Percentiles rank a stretch among this genome's conserved stretches.
phyloP scores from a whole-genome alignment of 345 rosid species.

The Ailanthus altissimus region DNA sequence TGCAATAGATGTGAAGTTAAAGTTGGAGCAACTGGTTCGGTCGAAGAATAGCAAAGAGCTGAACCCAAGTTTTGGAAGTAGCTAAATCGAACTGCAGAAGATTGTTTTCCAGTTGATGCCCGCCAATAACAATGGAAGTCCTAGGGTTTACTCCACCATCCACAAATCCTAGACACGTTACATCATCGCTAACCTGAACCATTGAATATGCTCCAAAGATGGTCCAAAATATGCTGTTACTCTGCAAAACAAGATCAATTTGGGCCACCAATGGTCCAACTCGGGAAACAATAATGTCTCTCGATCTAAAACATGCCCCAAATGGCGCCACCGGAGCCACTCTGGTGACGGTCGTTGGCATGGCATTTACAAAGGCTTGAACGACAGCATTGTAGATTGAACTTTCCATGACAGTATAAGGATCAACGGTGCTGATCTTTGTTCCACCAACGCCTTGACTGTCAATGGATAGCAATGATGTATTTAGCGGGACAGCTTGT shows the following conservation, averaged over 20 bases:
- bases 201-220: conserved; percentile 19
- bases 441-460: conserved; percentile 35
- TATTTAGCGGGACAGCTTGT: conserved; percentile 22
- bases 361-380: conserved; percentile 16
- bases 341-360: neutral
- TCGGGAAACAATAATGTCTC: neutral
- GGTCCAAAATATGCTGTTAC: conserved; percentile 5
- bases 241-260: conserved; percentile 22
- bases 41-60: conserved; percentile 16
- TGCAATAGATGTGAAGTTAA: conserved; percentile 13
- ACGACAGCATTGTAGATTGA: conserved; percentile 33
- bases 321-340: conserved; percentile 22
- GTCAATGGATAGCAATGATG: conserved; percentile 28
- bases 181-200: conserved; percentile 19
- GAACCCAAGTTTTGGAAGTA: conserved; percentile 32
- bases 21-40: conserved; percentile 4
- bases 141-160: conserved; percentile 26
- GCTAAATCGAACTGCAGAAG: conserved; percentile 36
- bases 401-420: conserved; percentile 28
- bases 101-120: conserved; percentile 31
- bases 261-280: conserved; percentile 31
- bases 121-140: conserved; percentile 30
- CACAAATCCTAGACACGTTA: conserved; percentile 19
- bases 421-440: conserved; percentile 32
- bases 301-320: conserved; percentile 20